Evolutionary conservation across 768 basidiomycete species (phyloP).

Genomic region (Trichaptum fuscoviolaceum): DNA sequence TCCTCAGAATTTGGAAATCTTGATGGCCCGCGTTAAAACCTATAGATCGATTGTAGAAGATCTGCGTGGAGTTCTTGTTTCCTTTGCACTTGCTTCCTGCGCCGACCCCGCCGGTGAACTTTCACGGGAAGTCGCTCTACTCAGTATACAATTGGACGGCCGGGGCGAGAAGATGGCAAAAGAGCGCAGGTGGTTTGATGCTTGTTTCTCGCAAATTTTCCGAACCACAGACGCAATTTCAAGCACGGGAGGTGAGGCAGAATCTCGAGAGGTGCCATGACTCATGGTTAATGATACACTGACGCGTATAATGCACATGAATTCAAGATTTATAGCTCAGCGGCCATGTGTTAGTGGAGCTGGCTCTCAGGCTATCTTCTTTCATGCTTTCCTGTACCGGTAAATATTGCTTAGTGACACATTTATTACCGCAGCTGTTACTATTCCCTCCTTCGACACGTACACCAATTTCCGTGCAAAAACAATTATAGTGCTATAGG

Average conservation of each 20-base stretch:
- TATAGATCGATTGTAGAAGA: constrained; percentile 33
- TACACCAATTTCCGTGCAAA: background rate
- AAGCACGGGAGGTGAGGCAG: too few relatives aligned
- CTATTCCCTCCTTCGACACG: background rate
- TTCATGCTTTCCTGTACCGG: background rate
- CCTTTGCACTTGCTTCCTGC: constrained; percentile 16
- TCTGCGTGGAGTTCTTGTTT: constrained; percentile 27
- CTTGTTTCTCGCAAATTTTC: constrained; percentile 57
- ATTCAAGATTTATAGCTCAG: background rate
- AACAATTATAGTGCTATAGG: background rate
- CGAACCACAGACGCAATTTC: background rate
- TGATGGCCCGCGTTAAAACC: constrained; percentile 34
- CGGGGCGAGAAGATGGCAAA: constrained; percentile 5
- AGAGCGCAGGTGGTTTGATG: constrained; percentile 52
- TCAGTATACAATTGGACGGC: constrained; percentile 17
- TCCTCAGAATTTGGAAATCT: constrained; percentile 46
- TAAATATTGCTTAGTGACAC: background rate
- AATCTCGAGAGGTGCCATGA: background rate
- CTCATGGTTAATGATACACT: background rate
- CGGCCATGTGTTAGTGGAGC: background rate
- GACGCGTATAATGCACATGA: background rate
- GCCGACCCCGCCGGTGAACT: constrained; percentile 17
- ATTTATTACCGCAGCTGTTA: background rate
- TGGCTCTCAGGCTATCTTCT: background rate
- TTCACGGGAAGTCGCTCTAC: constrained; percentile 17